Evolutionary conservation across 306 rosid genomes (phyloP), one percentile per base, ranked within the genome.

Genomic region (Vigna radiata): DNA sequence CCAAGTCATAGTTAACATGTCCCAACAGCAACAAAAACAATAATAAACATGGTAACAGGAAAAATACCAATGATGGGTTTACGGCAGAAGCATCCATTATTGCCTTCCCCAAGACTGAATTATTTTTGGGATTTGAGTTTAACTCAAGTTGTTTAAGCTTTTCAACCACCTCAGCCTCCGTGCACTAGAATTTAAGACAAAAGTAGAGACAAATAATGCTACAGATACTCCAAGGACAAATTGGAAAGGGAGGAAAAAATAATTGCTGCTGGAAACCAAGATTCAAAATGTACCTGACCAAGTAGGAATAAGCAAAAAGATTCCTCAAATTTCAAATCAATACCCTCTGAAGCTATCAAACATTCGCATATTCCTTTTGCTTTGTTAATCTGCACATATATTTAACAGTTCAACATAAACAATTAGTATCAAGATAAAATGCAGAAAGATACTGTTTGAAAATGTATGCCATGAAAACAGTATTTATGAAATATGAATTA

Each of bases 241-340:
- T 25, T 36, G 29, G 12, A 64, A 66, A 65, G 43, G 48, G 47
- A 37, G 61, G 62, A 37, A 46, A 62, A 82, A 71, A 12, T 58
- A 68, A 77, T 78, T 50, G 76, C 49, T 47, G 81, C 79, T 58
- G 53, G 54, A 80, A 84, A 79, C 74, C 73, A 56, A 61, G 77
- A 75, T 19, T 75, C 75, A 81, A 36, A 79, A 63, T 68, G 48
- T 65, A 92, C 98, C 92, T 89, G 89, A 64, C 94, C 96, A 76
- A 96, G 94, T 83, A 96, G 94, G 79, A 89, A 91, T 55, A 70
- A 74, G 75, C 98, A 92, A 79, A 95, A 84, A 50, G 91, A 85
- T 70, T 92, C 98, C 83, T 92, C 99, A 69, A 92, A 85, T 85
- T 92, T 96, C 85, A 96, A 82, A 91, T 91, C 91, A 56, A 87